Conservation (phyloP, 2,329 filamentous ascomycete species). For the Ophiostoma triangulosporum region DNA sequence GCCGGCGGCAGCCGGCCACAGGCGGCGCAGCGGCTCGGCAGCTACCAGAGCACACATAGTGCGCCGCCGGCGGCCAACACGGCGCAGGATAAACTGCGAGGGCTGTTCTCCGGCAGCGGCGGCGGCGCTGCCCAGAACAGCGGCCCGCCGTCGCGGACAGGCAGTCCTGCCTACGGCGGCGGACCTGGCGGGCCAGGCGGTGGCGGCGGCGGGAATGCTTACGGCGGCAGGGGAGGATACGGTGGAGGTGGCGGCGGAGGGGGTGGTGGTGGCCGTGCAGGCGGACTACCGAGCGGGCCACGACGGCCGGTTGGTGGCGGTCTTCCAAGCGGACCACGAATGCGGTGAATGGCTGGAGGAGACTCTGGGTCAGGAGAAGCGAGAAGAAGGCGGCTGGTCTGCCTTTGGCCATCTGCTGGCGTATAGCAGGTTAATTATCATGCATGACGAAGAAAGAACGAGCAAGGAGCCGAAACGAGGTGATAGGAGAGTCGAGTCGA, state of each 20-base stretch:
- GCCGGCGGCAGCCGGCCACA: constrained; percentile 33
- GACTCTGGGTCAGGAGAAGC: background rate
- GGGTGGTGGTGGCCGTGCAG: constrained; percentile 11
- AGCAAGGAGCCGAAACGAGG: too few relatives aligned
- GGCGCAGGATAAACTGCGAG: constrained; percentile 72
- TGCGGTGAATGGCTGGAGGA: too few relatives aligned
- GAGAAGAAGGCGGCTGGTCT: background rate
- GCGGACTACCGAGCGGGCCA: constrained; percentile 27
- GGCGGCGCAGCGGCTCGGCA: constrained; percentile 48
- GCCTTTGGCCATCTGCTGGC: too few relatives aligned
- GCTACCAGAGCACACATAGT: constrained; percentile 47
- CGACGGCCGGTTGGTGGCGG: constrained; percentile 20
- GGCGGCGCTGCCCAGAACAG: constrained; percentile 17
- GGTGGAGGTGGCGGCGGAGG: constrained; percentile 21
- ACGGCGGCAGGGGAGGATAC: constrained; percentile 19
- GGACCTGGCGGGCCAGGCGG: constrained; percentile 14
- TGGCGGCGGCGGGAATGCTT: constrained; percentile 23
- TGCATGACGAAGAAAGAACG: too few relatives aligned
- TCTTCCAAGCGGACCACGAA: constrained; percentile 26
- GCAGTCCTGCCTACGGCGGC: constrained; percentile 17
- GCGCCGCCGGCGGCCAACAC: constrained; percentile 34
- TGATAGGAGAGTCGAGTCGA: too few relatives aligned
- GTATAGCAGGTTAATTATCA: too few relatives aligned
- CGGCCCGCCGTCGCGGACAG: constrained; percentile 32
- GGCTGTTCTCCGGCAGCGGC: constrained; percentile 54